Evolutionary conservation across 2,329 filamentous ascomycete species (phyloP).

Genomic region (Verticillium albo-atrum): DNA sequence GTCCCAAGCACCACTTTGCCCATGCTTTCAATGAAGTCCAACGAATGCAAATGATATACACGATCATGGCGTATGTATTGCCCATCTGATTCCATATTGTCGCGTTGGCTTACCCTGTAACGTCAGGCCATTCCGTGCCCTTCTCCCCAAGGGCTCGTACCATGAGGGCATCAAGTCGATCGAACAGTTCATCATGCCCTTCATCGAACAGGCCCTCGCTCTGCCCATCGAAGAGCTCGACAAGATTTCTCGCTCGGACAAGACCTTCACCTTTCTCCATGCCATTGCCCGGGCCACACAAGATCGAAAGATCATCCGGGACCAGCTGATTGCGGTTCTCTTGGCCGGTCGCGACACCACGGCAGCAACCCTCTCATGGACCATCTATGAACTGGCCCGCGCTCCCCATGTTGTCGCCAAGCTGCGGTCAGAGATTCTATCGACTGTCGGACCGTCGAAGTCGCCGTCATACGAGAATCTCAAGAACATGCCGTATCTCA

Average conservation of each 20-base stretch:
- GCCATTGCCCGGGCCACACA: slow-evolving; percentile 68
- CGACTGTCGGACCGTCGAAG: slow-evolving; percentile 41
- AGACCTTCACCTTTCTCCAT: slow-evolving; percentile 72
- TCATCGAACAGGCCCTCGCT: slow-evolving; percentile 61
- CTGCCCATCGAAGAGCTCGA: slow-evolving; percentile 63
- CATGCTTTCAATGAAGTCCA: slow-evolving; percentile 68
- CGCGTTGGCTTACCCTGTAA: neutral
- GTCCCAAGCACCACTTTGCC: slow-evolving; percentile 57
- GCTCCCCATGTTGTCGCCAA: slow-evolving; percentile 34
- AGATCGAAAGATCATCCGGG: slow-evolving; percentile 59
- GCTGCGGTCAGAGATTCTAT: slow-evolving; percentile 34
- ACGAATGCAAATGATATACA: slow-evolving; percentile 59
- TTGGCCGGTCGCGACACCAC: slow-evolving; percentile 55
- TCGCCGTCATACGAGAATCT: slow-evolving; percentile 19
- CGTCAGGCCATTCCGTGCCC: slow-evolving; percentile 50
- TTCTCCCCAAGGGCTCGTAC: slow-evolving; percentile 58
- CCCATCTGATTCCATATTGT: neutral
- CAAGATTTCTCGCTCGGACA: slow-evolving; percentile 61
- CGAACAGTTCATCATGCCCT: slow-evolving; percentile 65
- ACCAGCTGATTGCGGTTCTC: slow-evolving; percentile 70
- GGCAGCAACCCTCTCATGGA: slow-evolving; percentile 43
- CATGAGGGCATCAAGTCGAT: slow-evolving; percentile 58
- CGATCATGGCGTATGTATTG: slow-evolving; percentile 34
- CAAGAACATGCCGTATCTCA: slow-evolving; percentile 69
- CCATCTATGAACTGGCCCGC: slow-evolving; percentile 36